These are phyloP conservation scores for Ramularia endophylla DNA, from an alignment of 2,329 filamentous ascomycete genomes.

Conservation along the genomic window DNA sequence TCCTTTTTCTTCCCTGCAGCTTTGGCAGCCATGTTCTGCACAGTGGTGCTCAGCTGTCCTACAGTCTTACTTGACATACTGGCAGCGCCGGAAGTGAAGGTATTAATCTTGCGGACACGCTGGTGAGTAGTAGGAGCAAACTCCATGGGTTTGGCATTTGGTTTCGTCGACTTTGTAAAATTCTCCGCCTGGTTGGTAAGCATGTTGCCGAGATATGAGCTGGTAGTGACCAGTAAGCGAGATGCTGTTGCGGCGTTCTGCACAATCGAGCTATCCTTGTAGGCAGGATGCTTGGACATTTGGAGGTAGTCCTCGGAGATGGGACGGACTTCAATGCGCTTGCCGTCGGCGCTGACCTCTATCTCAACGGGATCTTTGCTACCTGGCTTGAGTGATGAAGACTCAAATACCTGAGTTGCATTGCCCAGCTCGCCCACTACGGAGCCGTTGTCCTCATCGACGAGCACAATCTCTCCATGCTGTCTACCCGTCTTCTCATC, in stretches of 20 bases:
- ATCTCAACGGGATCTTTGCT: slow-evolving; percentile 88
- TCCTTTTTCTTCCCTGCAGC: slow-evolving; percentile 58
- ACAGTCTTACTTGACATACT: slow-evolving; percentile 80
- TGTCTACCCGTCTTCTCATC: slow-evolving; percentile 35
- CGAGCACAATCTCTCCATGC: slow-evolving; percentile 74
- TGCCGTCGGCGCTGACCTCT: slow-evolving; percentile 62
- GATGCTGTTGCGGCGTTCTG: slow-evolving; percentile 83
- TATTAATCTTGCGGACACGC: slow-evolving; percentile 82
- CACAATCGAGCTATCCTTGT: slow-evolving; percentile 79
- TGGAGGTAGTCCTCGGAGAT: slow-evolving; percentile 66
- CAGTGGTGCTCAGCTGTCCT: slow-evolving; percentile 72
- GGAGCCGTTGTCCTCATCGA: slow-evolving; percentile 94
- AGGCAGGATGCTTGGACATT: slow-evolving; percentile 80
- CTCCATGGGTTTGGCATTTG: slow-evolving; percentile 72
- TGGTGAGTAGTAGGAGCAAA: slow-evolving; percentile 82
- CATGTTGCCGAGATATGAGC: slow-evolving; percentile 69
- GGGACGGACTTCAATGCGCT: slow-evolving; percentile 62
- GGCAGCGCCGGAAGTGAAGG: slow-evolving; percentile 73
- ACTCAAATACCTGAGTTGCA: slow-evolving; percentile 73
- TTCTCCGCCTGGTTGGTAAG: slow-evolving; percentile 70
- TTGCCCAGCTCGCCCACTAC: slow-evolving; percentile 88
- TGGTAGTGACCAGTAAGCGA: slow-evolving; percentile 83
- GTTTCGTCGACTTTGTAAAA: slow-evolving; percentile 75
- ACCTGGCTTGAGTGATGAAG: slow-evolving; percentile 69
- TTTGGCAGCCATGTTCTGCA: slow-evolving; percentile 81